phyloP scores from a whole-genome alignment of 306 rosid species.

The Senna siamea region DNA sequence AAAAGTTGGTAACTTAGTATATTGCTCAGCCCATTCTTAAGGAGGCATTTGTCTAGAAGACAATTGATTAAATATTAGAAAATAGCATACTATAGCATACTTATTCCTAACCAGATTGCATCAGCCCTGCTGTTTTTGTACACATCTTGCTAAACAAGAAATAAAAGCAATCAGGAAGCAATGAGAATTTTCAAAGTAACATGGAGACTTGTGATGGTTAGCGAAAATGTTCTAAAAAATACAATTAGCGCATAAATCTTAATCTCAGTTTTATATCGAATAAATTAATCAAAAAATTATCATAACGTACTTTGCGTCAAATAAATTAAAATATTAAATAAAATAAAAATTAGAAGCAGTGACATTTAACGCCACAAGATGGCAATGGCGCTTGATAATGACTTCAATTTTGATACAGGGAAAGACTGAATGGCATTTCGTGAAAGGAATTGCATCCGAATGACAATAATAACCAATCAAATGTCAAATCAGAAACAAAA shows the following conservation, averaged over 20 bases:
- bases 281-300: not conserved
- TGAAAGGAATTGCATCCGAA: constrained; percentile 20
- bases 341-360: not conserved
- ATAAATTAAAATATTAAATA: not conserved
- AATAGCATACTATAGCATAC: constrained; percentile 12
- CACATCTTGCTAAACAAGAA: constrained; percentile 10
- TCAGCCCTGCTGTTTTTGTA: constrained; percentile 2
- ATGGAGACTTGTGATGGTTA: not conserved
- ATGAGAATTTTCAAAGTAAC: not conserved
- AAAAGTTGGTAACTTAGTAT: not conserved
- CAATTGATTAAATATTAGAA: constrained; percentile 1
- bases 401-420: not conserved
- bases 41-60: constrained; percentile 30
- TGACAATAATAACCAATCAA: not conserved
- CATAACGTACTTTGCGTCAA: not conserved
- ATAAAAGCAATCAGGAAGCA: not conserved
- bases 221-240: not conserved
- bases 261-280: constrained; percentile 9
- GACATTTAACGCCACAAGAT: constrained; percentile 10
- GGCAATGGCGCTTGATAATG: not conserved
- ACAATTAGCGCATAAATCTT: constrained; percentile 3
- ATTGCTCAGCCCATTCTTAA: constrained; percentile 21
- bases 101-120: constrained; percentile 24
- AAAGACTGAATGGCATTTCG: not conserved
- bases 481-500: constrained; percentile 23